Evolutionary conservation across 176 grass and related monocot species (phyloP).

Genomic region (sorghum (Sorghum bicolor)): Sorghum_bicolor_NCBIv3 NC_012871.2:5236501-5237000

Average conservation of each 20-base stretch:
- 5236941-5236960: not conserved
- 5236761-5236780: constrained; percentile 27
- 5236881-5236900: not conserved
- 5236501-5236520: not conserved
- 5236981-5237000: not conserved
- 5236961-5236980: not conserved
- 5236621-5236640: not conserved
- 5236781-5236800: not conserved
- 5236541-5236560: constrained; percentile 5
- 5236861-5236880: not conserved
- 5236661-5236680: constrained; percentile 28
- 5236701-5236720: constrained; percentile 87
- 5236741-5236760: constrained; percentile 97
- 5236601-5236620: not conserved
- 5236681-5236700: constrained; percentile 98
- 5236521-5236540: not conserved
- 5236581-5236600: not conserved
- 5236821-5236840: not conserved
- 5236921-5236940: not conserved
- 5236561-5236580: not conserved
- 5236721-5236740: constrained; percentile 74
- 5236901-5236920: not conserved
- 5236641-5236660: not conserved
- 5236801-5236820: not conserved
- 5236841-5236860: not conserved